Conservation (phyloP, 169 alveolate genomes). For the Babesia bovis region DNA sequence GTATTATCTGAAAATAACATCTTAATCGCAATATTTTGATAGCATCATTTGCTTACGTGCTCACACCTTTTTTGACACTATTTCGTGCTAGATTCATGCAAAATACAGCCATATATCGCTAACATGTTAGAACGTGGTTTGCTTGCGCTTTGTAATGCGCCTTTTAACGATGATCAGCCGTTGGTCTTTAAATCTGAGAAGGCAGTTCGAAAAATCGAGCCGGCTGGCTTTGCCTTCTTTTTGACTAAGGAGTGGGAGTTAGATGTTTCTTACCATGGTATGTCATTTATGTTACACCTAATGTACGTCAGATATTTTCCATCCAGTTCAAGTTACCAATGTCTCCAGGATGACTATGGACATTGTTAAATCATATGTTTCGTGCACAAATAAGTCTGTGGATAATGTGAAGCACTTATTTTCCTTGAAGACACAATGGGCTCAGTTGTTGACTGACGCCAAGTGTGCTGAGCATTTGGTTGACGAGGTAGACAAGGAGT, state of each 20-base stretch:
- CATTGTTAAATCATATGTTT: background rate
- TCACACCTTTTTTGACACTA: too few species aligned
- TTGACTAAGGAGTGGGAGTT: slow-evolving; percentile 66
- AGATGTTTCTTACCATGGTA: slow-evolving; percentile 29
- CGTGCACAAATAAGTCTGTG: background rate
- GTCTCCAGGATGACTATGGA: background rate
- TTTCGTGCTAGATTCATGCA: too few species aligned
- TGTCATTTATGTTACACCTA: background rate
- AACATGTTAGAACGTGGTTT: slow-evolving; percentile 19
- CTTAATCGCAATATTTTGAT: too few species aligned
- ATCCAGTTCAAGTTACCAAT: background rate
- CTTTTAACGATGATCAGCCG: slow-evolving; percentile 45
- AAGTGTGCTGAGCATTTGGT: background rate
- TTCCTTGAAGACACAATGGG: slow-evolving; percentile 41
- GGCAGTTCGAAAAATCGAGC: slow-evolving; percentile 46
- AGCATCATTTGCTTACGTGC: too few species aligned
- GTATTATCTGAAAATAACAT: background rate
- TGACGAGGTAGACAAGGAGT: slow-evolving; percentile 18
- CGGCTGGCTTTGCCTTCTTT: slow-evolving; percentile 77
- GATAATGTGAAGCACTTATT: slow-evolving; percentile 1
- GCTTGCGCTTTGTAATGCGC: slow-evolving; percentile 29
- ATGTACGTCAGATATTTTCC: slow-evolving; percentile 6
- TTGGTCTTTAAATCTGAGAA: slow-evolving; percentile 42
- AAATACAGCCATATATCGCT: too few species aligned
- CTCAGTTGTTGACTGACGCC: slow-evolving; percentile 13